These are phyloP conservation scores for Gracilariopsis chorda DNA, from an alignment of 23 red algal genomes.

Conservation along the genomic window DNA sequence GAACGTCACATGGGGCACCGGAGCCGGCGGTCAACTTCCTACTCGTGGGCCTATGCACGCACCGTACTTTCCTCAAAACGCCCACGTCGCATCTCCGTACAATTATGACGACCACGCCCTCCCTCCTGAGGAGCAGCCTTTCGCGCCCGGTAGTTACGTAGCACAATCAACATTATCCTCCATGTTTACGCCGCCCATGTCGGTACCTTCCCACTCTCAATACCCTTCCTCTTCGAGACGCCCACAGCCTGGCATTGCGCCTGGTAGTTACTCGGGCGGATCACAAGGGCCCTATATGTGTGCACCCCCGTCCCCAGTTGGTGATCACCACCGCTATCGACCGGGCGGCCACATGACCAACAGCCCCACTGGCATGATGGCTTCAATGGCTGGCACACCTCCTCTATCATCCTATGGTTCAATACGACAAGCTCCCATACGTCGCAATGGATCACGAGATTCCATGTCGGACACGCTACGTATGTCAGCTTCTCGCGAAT, in stretches of 20 bases:
- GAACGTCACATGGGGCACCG: slow-evolving; percentile 38
- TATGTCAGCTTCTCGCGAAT: slow-evolving; percentile 30
- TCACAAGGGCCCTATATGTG: not conserved
- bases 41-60: not conserved
- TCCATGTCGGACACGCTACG: slow-evolving; percentile 16
- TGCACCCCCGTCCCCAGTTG: not conserved
- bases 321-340: not conserved
- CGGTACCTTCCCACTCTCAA: not conserved
- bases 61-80: slow-evolving; percentile 1
- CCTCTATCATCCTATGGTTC: not conserved
- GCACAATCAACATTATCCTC: slow-evolving; percentile 22
- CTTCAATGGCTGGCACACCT: slow-evolving; percentile 5
- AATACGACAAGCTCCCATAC: not conserved
- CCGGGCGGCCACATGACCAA: not conserved
- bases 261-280: not conserved
- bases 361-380: not conserved
- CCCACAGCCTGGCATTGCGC: not conserved
- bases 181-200: slow-evolving; percentile 11
- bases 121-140: not conserved
- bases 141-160: slow-evolving; percentile 40
- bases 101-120: not conserved
- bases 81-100: not conserved
- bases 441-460: not conserved
- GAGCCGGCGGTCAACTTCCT: slow-evolving; percentile 20
- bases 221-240: slow-evolving; percentile 17